Evolutionary conservation across 768 basidiomycete species (phyloP).

Genomic region (Kwoniella europaea): DNA sequence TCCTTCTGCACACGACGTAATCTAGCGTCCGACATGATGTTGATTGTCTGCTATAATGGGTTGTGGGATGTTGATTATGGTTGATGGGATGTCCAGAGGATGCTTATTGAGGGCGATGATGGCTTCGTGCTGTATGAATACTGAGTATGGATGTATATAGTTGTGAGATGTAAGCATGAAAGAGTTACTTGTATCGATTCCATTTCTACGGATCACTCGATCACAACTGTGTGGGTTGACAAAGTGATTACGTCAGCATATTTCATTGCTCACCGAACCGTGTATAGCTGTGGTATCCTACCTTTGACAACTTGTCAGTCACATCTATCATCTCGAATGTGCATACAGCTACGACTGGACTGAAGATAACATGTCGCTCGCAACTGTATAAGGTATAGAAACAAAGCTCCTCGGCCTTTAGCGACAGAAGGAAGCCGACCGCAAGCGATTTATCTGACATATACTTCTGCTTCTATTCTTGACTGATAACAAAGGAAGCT

Average conservation of each 20-base stretch:
- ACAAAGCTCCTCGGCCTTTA: not conserved
- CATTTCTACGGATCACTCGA: no score
- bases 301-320: no score
- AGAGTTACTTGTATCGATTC: no score
- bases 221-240: not conserved
- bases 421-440: not conserved
- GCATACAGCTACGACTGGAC: no score
- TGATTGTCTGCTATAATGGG: not conserved
- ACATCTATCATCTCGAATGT: no score
- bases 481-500: not conserved
- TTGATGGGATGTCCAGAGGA: no score
- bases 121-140: no score
- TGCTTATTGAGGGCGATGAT: no score
- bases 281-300: no score
- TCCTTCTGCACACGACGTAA: conserved; percentile 92
- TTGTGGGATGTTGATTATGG: not conserved
- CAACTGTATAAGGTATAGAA: not conserved
- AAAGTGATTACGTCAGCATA: not conserved
- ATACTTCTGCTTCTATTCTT: not conserved
- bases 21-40: conserved; percentile 76
- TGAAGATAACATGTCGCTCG: not conserved
- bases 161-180: not conserved
- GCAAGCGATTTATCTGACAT: not conserved
- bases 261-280: not conserved
- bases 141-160: not conserved